Evolutionary conservation across 1,139 yeast genomes (phyloP).

Genomic region (Arxiozyma heterogenica): DNA sequence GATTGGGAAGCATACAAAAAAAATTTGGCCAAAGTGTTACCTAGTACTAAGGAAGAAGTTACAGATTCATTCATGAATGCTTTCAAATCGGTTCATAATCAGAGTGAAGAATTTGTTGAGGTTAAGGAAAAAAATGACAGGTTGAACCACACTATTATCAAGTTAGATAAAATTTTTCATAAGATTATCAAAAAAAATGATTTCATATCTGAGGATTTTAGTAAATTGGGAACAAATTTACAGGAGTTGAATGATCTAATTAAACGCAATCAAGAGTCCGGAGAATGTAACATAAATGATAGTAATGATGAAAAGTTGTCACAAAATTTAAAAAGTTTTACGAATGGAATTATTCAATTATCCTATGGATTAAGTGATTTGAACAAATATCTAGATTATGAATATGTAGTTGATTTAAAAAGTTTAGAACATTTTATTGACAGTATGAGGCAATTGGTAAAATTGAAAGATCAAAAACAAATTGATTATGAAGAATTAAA

Average conservation of each 20-base stretch:
- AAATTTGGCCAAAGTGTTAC: slow-evolving; percentile 37
- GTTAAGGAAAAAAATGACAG: slow-evolving; percentile 76
- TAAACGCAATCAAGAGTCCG: slow-evolving; percentile 23
- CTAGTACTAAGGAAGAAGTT: slow-evolving; percentile 31
- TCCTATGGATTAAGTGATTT: slow-evolving; percentile 40
- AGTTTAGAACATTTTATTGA: slow-evolving; percentile 82
- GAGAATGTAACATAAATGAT: slow-evolving; percentile 4
- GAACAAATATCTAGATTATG: slow-evolving; percentile 64
- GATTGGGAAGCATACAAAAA: slow-evolving; percentile 81
- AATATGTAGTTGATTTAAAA: slow-evolving; percentile 71
- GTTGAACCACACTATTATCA: slow-evolving; percentile 69
- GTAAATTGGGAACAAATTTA: slow-evolving; percentile 62
- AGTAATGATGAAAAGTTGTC: slow-evolving; percentile 32
- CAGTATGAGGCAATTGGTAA: slow-evolving; percentile 66
- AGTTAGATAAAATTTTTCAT: slow-evolving; percentile 68
- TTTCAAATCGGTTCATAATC: slow-evolving; percentile 68
- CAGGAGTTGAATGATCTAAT: slow-evolving; percentile 54
- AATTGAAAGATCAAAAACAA: slow-evolving; percentile 82
- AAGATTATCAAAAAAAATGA: slow-evolving; percentile 66
- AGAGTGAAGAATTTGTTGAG: slow-evolving; percentile 71
- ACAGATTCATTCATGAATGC: slow-evolving; percentile 91
- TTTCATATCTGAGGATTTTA: slow-evolving; percentile 65
- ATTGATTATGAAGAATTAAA: slow-evolving; percentile 80
- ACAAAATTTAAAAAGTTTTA: slow-evolving; percentile 45
- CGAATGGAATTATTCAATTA: slow-evolving; percentile 43